Evolutionary conservation across 148 eudicot species (phyloP).

Genomic region (Rhododendron mucronatum): DNA sequence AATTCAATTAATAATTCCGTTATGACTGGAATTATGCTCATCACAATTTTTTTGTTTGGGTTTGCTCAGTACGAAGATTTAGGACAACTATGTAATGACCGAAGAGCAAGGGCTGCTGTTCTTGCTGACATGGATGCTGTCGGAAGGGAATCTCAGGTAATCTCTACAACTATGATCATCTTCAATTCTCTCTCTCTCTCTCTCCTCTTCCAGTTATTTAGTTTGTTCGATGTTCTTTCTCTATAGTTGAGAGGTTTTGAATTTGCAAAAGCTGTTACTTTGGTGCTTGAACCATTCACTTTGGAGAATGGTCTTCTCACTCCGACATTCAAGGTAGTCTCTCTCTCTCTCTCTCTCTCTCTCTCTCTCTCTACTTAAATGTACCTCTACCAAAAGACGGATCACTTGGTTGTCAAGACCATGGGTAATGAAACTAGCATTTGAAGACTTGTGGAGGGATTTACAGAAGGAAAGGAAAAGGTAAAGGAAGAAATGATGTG

Average conservation of each 20-base stretch:
- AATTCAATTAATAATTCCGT: background rate
- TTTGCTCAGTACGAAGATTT: conserved; percentile 56
- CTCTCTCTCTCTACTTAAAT: background rate
- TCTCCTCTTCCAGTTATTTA: background rate
- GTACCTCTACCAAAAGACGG: background rate
- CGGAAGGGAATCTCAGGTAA: conserved; percentile 83
- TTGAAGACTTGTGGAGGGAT: background rate
- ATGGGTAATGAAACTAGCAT: conserved; percentile 7
- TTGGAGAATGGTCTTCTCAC: conserved; percentile 85
- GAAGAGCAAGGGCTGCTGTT: conserved; percentile 75
- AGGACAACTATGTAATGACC: conserved; percentile 63
- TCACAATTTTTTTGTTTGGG: background rate
- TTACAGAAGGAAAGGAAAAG: background rate
- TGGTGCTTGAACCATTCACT: conserved; percentile 82
- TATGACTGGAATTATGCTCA: background rate
- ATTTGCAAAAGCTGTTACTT: conserved; percentile 75
- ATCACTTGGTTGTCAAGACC: background rate
- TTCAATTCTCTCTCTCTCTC: background rate
- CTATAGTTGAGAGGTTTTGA: conserved; percentile 84
- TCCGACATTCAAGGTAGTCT: conserved; percentile 74
- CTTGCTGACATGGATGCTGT: conserved; percentile 75
- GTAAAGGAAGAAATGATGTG: background rate
- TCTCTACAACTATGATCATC: background rate
- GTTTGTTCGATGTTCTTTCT: background rate
- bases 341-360: background rate